Percentiles rank a stretch among this genome's conserved stretches.
These are phyloP conservation scores for Stropharia rugosoannulata DNA, from an alignment of 768 basidiomycete species.

Conservation along the genomic window DNA sequence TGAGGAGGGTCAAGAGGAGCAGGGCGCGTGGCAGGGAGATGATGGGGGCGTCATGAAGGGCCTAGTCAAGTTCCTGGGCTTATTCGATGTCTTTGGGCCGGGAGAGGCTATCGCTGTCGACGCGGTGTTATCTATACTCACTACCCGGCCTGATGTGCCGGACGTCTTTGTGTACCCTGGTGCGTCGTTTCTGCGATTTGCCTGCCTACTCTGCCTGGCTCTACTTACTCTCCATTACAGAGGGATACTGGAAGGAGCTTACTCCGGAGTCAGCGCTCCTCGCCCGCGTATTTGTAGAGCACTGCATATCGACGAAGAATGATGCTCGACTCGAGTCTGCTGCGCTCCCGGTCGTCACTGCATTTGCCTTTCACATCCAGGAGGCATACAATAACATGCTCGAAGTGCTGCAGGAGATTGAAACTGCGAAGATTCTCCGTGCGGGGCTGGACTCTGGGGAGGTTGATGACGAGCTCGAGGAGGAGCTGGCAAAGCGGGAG, in stretches of 20 bases:
- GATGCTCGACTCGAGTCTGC: constrained; percentile 67
- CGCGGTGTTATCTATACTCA: constrained; percentile 73
- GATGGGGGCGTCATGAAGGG: constrained; percentile 48
- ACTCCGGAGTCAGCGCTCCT: constrained; percentile 83
- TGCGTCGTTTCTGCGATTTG: constrained; percentile 29
- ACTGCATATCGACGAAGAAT: constrained; percentile 63
- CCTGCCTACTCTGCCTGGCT: neutral
- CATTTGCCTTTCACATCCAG: constrained; percentile 84
- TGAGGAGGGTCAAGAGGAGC: constrained; percentile 26
- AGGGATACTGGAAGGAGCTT: constrained; percentile 71
- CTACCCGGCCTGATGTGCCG: constrained; percentile 65
- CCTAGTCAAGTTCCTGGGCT: constrained; percentile 40
- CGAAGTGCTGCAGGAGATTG: constrained; percentile 37
- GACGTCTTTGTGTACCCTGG: constrained; percentile 76
- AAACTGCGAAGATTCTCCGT: constrained; percentile 31
- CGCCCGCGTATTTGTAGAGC: constrained; percentile 82
- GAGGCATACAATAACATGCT: constrained; percentile 68
- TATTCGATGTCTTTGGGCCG: constrained; percentile 64
- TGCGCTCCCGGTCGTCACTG: constrained; percentile 84
- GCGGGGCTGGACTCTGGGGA: constrained; percentile 31
- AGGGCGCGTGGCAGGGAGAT: constrained; percentile 37
- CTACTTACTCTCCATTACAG: neutral
- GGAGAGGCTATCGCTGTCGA: constrained; percentile 79
- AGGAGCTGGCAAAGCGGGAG: constrained; percentile 61
- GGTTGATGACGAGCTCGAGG: constrained; percentile 49